A percentile compares a stretch with the other conserved stretches of the same genome.
phyloP scores from a whole-genome alignment of 192 early-diverging fungal genomes.

The Mortierella alpina region DNA sequence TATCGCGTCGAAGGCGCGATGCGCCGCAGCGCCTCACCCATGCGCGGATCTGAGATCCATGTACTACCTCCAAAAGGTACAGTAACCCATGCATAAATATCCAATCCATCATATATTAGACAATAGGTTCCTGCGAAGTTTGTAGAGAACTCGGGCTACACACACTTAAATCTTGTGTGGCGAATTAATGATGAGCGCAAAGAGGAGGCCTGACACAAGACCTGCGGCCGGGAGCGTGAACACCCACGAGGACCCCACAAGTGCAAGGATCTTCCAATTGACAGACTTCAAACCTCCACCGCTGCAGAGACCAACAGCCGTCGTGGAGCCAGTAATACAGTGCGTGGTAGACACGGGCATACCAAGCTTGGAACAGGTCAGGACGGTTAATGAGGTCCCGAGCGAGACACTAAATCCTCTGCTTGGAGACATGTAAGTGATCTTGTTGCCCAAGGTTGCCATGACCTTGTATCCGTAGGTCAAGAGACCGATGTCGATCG shows the following conservation, averaged over 20 bases:
- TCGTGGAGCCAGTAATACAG: conserved; percentile 85
- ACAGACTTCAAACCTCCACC: conserved; percentile 64
- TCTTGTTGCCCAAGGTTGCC: conserved; percentile 84
- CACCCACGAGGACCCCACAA: conserved; percentile 80
- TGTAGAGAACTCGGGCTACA: too few relatives aligned
- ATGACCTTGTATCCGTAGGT: conserved; percentile 83
- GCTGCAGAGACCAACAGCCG: conserved; percentile 72
- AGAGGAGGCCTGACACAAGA: conserved; percentile 23
- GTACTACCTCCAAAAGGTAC: too few relatives aligned
- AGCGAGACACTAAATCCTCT: conserved; percentile 87
- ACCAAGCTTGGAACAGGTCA: conserved; percentile 84
- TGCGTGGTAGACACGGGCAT: conserved; percentile 90
- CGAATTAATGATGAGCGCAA: conserved; percentile 44
- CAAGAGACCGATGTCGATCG: conserved; percentile 82
- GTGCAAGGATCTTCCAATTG: conserved; percentile 82
- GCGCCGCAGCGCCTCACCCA: too few relatives aligned
- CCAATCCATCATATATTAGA: too few relatives aligned
- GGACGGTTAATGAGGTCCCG: conserved; percentile 82
- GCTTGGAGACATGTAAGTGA: conserved; percentile 86
- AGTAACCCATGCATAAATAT: too few relatives aligned
- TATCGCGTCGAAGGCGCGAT: too few relatives aligned
- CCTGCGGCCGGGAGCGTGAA: conserved; percentile 28
- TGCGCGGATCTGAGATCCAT: too few relatives aligned
- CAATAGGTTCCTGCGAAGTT: too few relatives aligned
- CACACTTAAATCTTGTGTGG: conserved; percentile 20